A percentile compares a stretch with the other conserved stretches of the same genome.
Evolutionary conservation across 306 rosid species (phyloP).

Genomic region (Heteromeles arbutifolia): DNA sequence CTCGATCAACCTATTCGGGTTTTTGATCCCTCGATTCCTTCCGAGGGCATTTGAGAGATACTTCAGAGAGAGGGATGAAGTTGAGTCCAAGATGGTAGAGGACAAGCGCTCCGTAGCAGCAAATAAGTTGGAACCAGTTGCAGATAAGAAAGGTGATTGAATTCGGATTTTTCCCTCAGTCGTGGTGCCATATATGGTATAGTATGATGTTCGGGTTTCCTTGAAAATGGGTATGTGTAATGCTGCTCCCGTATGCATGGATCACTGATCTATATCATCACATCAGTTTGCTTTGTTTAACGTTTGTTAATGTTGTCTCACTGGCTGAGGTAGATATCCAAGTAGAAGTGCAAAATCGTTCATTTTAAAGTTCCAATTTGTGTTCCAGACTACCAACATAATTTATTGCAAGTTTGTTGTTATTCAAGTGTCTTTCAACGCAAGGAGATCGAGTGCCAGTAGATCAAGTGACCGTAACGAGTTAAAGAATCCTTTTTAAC

Average conservation of each 20-base stretch:
- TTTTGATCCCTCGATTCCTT: constrained; percentile 70
- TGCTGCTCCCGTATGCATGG: neutral
- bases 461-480: too few species aligned
- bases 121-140: constrained; percentile 11
- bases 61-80: constrained; percentile 50
- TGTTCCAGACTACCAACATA: too few species aligned
- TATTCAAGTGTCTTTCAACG: neutral
- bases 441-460: neutral
- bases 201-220: neutral
- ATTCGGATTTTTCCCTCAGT: neutral
- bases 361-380: too few species aligned
- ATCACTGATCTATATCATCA: too few species aligned
- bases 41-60: constrained; percentile 78
- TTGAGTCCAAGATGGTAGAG: constrained; percentile 42
- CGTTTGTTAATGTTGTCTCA: neutral
- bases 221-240: neutral
- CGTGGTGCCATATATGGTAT: neutral
- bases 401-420: too few species aligned
- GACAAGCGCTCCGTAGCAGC: constrained; percentile 37
- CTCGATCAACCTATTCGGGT: constrained; percentile 52
- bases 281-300: neutral
- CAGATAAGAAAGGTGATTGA: constrained; percentile 30
- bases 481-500: too few species aligned
- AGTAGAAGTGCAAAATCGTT: neutral
- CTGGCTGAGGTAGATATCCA: neutral